Conservation (phyloP, 2,329 filamentous ascomycete genomes). For the Truncatella angustata region DNA sequence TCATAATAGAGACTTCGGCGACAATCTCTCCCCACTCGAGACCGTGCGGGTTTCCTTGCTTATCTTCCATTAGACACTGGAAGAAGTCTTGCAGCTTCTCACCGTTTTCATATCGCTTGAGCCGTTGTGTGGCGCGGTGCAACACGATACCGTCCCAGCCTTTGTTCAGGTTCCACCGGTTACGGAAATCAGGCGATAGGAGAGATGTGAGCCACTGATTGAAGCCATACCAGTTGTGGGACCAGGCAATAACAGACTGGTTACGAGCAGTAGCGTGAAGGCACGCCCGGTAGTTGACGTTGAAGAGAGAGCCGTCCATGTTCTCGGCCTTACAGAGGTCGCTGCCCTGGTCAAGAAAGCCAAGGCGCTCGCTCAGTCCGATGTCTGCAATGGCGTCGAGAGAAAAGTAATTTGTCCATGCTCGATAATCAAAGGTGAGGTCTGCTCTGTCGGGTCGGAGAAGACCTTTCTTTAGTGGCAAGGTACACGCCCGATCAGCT, state of each 20-base stretch:
- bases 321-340: slow-evolving; percentile 41
- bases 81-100: slow-evolving; percentile 61
- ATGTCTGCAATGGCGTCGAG: slow-evolving; percentile 58
- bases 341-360: slow-evolving; percentile 48
- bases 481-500: slow-evolving; percentile 40
- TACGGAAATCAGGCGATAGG: slow-evolving; percentile 39
- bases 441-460: slow-evolving; percentile 32
- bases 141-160: slow-evolving; percentile 46
- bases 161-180: slow-evolving; percentile 36
- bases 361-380: slow-evolving; percentile 48
- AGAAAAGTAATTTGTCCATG: slow-evolving; percentile 54
- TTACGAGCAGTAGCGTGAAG: slow-evolving; percentile 51
- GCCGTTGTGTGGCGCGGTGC: slow-evolving; percentile 40
- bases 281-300: slow-evolving; percentile 45
- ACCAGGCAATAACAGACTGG: slow-evolving; percentile 48
- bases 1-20: slow-evolving; percentile 54
- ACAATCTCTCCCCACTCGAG: slow-evolving; percentile 59
- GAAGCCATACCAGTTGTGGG: slow-evolving; percentile 49
- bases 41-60: slow-evolving; percentile 35
- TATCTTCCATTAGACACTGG: slow-evolving; percentile 50
- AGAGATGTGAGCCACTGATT: slow-evolving; percentile 45
- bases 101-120: slow-evolving; percentile 43
- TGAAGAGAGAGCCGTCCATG: slow-evolving; percentile 43
- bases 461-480: slow-evolving; percentile 21
- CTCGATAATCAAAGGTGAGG: slow-evolving; percentile 47